A percentile compares a stretch with the other conserved stretches of the same genome.
phyloP scores from a whole-genome alignment of 2,329 filamentous ascomycete species.

The Thelonectria olida region DNA sequence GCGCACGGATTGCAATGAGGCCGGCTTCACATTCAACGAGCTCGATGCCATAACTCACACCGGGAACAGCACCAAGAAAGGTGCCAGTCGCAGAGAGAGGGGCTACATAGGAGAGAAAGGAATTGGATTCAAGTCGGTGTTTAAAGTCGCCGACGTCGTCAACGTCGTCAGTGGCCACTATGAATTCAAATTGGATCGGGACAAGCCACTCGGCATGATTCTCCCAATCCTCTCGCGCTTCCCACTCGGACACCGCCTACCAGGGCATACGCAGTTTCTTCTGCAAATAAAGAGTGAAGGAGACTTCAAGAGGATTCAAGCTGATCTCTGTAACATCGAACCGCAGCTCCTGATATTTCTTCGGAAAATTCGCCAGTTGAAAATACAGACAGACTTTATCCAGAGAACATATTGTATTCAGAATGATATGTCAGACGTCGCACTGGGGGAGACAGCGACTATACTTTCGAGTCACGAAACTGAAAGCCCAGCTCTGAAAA shows the following conservation, averaged over 20 bases:
- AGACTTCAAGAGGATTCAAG: conserved; percentile 5
- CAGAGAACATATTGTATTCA: background rate
- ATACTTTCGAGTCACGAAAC: background rate
- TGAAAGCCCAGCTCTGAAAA: background rate
- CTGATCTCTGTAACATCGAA: conserved; percentile 36
- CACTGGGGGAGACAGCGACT: background rate
- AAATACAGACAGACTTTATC: background rate
- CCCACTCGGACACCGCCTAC: conserved; percentile 29
- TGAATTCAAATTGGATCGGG: conserved; percentile 45
- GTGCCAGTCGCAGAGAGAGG: background rate
- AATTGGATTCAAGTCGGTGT: conserved; percentile 48
- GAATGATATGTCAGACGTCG: background rate
- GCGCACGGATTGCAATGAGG: conserved; percentile 11
- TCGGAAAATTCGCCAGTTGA: conserved; percentile 36
- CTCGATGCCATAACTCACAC: background rate
- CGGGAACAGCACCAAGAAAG: conserved; percentile 1
- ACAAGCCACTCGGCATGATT: conserved; percentile 45
- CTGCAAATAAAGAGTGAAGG: conserved; percentile 14
- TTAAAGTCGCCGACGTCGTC: conserved; percentile 42
- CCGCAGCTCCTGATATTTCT: conserved; percentile 44
- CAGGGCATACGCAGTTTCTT: background rate
- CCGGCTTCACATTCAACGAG: conserved; percentile 2
- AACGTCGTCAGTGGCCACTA: conserved; percentile 42
- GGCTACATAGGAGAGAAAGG: conserved; percentile 47
- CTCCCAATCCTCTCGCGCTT: conserved; percentile 41